A percentile compares a stretch with the other conserved stretches of the same genome.
These are phyloP conservation scores for Diutina siamensis DNA, from an alignment of 1,139 yeast species.

Conservation along the genomic window DNA sequence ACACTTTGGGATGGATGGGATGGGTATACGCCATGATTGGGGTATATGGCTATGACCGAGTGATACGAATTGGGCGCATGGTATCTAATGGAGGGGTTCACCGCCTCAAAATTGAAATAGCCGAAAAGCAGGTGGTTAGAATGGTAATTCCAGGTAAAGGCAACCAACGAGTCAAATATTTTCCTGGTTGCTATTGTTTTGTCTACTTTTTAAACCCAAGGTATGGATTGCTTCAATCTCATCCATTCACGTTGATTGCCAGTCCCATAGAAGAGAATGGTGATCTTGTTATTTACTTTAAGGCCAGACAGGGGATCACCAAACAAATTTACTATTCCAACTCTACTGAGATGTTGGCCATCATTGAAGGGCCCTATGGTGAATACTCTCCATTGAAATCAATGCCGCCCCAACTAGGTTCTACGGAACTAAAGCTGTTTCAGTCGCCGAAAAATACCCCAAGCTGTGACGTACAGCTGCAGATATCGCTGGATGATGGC, in stretches of 20 bases:
- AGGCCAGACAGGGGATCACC: constrained; percentile 10
- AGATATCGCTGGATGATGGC: background rate
- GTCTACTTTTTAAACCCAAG: constrained; percentile 10
- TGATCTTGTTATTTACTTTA: constrained; percentile 9
- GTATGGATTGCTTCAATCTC: constrained; percentile 11
- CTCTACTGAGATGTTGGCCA: constrained; percentile 10
- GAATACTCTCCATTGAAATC: constrained; percentile 6
- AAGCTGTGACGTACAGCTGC: background rate
- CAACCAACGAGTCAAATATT: constrained; percentile 8
- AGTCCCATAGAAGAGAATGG: constrained; percentile 9
- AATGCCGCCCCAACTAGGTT: background rate
- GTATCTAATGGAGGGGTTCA: constrained; percentile 10
- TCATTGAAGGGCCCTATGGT: constrained; percentile 12
- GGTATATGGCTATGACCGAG: constrained; percentile 9
- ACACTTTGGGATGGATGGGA: constrained; percentile 11
- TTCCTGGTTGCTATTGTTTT: constrained; percentile 10
- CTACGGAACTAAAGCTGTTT: background rate
- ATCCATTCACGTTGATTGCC: constrained; percentile 10
- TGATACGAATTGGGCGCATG: constrained; percentile 8
- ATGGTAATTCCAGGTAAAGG: constrained; percentile 9
- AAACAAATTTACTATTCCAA: constrained; percentile 8
- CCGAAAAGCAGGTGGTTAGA: constrained; percentile 9
- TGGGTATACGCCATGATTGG: constrained; percentile 11
- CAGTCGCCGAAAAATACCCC: background rate
- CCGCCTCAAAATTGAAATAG: constrained; percentile 7